phyloP scores from a whole-genome alignment of 495 filamentous ascomycete species.

The Talaromyces borbonicus region DNA sequence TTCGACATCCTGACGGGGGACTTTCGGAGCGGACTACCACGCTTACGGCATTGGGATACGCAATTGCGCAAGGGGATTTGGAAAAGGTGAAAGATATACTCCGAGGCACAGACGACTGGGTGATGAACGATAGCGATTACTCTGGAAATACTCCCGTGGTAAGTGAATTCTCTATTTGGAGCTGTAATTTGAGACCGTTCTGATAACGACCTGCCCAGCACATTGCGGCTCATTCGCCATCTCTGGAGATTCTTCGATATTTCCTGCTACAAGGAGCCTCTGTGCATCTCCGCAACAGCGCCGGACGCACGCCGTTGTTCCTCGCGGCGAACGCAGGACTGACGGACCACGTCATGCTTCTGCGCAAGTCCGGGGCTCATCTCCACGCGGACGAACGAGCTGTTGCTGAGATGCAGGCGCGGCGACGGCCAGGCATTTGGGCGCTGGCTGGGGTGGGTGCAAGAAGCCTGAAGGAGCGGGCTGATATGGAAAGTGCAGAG shows the following conservation, averaged over 20 bases:
- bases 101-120: slow-evolving; percentile 50
- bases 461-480: slow-evolving; percentile 25
- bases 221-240: slow-evolving; percentile 51
- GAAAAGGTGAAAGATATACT: slow-evolving; percentile 54
- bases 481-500: slow-evolving; percentile 9
- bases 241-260: slow-evolving; percentile 54
- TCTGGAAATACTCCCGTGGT: slow-evolving; percentile 81
- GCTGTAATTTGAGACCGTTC: not conserved
- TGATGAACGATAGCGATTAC: slow-evolving; percentile 75
- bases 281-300: slow-evolving; percentile 75
- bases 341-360: slow-evolving; percentile 50
- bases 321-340: slow-evolving; percentile 57
- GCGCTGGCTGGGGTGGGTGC: slow-evolving; percentile 35
- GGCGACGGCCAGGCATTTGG: slow-evolving; percentile 36
- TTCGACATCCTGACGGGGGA: slow-evolving; percentile 59
- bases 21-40: slow-evolving; percentile 36
- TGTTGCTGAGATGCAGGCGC: slow-evolving; percentile 37
- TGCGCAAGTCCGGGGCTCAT: slow-evolving; percentile 62
- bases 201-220: slow-evolving; percentile 40
- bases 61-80: slow-evolving; percentile 64
- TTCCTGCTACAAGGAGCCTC: slow-evolving; percentile 71
- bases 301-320: slow-evolving; percentile 73
- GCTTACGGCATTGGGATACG: slow-evolving; percentile 69
- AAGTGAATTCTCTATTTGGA: slow-evolving; percentile 17
- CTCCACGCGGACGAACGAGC: slow-evolving; percentile 54